These are phyloP conservation scores for Periconia sp. DNA, from an alignment of 2,329 filamentous ascomycete genomes.

Conservation along the genomic window DNA sequence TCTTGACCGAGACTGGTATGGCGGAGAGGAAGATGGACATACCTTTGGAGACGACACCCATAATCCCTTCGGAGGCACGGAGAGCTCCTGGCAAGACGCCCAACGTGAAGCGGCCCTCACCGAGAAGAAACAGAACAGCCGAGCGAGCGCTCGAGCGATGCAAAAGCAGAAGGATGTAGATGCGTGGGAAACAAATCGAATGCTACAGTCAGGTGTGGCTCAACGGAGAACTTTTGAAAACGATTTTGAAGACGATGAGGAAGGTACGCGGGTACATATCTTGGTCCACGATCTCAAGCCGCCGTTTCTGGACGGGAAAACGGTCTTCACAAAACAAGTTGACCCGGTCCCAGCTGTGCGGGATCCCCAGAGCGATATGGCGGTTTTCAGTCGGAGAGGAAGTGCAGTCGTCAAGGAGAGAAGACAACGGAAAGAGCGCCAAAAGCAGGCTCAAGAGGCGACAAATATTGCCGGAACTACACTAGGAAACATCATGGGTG, in stretches of 20 bases:
- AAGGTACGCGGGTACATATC: conserved; percentile 84
- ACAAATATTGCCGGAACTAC: conserved; percentile 91
- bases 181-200: conserved; percentile 97
- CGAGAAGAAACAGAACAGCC: conserved; percentile 76
- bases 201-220: conserved; percentile 94
- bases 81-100: conserved; percentile 72
- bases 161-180: conserved; percentile 94
- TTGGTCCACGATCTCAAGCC: conserved; percentile 92
- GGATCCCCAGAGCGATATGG: conserved; percentile 97
- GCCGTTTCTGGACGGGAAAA: conserved; percentile 91
- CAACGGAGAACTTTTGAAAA: conserved; percentile 79
- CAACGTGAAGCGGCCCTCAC: conserved; percentile 71
- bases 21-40: conserved; percentile 80
- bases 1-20: conserved; percentile 91
- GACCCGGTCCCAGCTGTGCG: conserved; percentile 92
- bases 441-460: conserved; percentile 91
- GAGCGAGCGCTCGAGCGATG: conserved; percentile 71
- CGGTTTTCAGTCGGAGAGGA: conserved; percentile 93
- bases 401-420: conserved; percentile 91
- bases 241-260: conserved; percentile 88
- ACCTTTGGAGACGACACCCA: conserved; percentile 90
- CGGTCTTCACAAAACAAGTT: conserved; percentile 94
- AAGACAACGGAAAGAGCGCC: conserved; percentile 87
- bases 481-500: conserved; percentile 91
- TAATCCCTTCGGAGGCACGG: conserved; percentile 82